Conservation (phyloP, 2,329 filamentous ascomycete species). For the Neonectria magnoliae region DNA sequence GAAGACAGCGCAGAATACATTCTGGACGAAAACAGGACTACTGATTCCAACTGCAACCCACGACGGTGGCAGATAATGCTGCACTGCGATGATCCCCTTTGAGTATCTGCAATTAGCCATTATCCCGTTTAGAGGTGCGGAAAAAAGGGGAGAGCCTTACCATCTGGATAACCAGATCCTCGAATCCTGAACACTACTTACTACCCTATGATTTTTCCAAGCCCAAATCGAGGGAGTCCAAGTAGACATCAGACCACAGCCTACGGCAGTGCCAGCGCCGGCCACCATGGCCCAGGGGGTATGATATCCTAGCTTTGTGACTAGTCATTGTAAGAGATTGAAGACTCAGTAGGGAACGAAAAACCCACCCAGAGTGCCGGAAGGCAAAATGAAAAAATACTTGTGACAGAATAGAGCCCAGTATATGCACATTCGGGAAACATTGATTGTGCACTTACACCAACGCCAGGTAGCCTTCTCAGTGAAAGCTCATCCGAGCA, state of each 20-base stretch:
- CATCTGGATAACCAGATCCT: constrained; percentile 9
- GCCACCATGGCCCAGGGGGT: constrained; percentile 9
- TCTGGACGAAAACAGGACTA: constrained; percentile 13
- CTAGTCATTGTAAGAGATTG: constrained; percentile 4
- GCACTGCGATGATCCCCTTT: constrained; percentile 16
- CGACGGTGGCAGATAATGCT: not conserved
- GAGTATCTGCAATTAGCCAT: not conserved
- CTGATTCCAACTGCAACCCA: constrained; percentile 1
- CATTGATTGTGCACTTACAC: constrained; percentile 29
- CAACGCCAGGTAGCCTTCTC: constrained; percentile 46
- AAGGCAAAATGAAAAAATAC: constrained; percentile 33
- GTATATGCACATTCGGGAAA: constrained; percentile 33
- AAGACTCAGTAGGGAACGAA: not conserved
- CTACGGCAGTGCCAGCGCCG: constrained; percentile 6
- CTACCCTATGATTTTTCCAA: constrained; percentile 2
- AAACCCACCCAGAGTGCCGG: constrained; percentile 41
- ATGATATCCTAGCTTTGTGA: constrained; percentile 17
- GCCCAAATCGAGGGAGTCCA: not conserved
- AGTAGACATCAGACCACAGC: constrained; percentile 10
- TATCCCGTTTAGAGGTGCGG: too few species aligned
- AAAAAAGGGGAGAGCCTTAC: not conserved
- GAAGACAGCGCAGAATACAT: constrained; percentile 6
- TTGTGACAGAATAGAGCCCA: constrained; percentile 39
- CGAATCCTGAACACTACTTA: constrained; percentile 10
- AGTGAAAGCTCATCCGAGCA: constrained; percentile 44